Evolutionary conservation across 345 rosid genomes (phyloP), one percentile per base, ranked within the genome.

Genomic region (Eucalyptus coolabah): DNA sequence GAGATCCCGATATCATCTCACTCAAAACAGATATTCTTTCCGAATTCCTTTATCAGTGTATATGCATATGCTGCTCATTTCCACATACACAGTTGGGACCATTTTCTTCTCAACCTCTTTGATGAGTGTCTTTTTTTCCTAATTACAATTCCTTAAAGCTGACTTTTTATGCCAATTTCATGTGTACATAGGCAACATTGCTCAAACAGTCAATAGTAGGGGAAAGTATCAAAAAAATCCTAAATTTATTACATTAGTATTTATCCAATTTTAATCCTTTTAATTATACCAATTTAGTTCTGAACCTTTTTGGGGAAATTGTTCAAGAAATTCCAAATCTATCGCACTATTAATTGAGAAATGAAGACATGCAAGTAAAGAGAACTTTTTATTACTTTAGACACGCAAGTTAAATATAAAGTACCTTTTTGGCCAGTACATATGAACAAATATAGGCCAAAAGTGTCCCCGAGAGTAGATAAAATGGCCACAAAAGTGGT

Each of bases 241-340:
- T 12, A 60, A 28, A 60, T 12, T 12, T 28, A 28, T 60, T 60
- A 6, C 0, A 60, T 26, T 12, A 0, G 14, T 60, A 12, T 8
- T 28, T 5, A 60, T 12, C n/a, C 7, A 60, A 26, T 28, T 28
- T 53, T 53, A 53, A 19, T 8, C 5, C 1, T 3, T 53, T 53
- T 53, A 53, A 53, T 53, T 19, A 53, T 53, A 53, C 5, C 10
- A 53, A 3, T 53, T 53, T 53, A 53, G 0, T 53, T 19, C 0
- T 60, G n/a, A 60, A 60, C 7, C 1, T 23, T 56, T 28, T 1
- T 0, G 0, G 0, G 1, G 0, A 53, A 53, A 53, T 53, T 53
- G 5, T 53, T 18, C 24, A 53, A 53, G 59, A 53, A 53, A 2
- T 53, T 53, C 59, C 0, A 53, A 53, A 53, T 53, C 24, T 53